phyloP scores from a whole-genome alignment of 2,329 filamentous ascomycete genomes.

The Shiraia bambusicola region DNA sequence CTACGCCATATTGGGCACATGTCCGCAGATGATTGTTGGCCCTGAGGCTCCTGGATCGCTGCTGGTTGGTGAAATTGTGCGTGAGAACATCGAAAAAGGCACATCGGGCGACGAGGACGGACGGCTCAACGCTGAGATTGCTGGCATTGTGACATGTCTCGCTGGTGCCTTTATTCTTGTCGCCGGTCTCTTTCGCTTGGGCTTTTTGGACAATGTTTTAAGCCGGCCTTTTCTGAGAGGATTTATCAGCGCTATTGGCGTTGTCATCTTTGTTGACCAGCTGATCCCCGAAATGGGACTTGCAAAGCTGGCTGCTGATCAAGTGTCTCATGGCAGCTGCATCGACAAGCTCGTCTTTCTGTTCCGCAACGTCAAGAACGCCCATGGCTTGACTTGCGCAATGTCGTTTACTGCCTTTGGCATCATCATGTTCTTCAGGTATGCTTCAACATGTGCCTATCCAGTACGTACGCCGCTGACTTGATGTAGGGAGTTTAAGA shows the following conservation, averaged over 20 bases:
- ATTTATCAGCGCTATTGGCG: slow-evolving; percentile 95
- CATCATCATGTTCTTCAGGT: slow-evolving; percentile 90
- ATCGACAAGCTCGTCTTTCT: slow-evolving; percentile 85
- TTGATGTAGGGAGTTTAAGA: slow-evolving; percentile 70
- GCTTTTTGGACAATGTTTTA: slow-evolving; percentile 91
- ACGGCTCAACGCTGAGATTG: slow-evolving; percentile 75
- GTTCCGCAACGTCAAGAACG: slow-evolving; percentile 62
- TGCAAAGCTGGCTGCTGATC: slow-evolving; percentile 63
- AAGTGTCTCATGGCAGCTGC: slow-evolving; percentile 80
- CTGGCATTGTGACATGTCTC: slow-evolving; percentile 84
- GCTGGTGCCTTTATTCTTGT: slow-evolving; percentile 86
- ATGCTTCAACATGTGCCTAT: slow-evolving; percentile 31
- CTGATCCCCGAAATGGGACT: slow-evolving; percentile 88
- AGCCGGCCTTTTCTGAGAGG: slow-evolving; percentile 89
- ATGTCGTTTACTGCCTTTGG: slow-evolving; percentile 78
- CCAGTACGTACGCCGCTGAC: slow-evolving; percentile 12
- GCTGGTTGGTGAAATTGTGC: slow-evolving; percentile 83
- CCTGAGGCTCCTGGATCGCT: slow-evolving; percentile 93
- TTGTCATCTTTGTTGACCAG: slow-evolving; percentile 95
- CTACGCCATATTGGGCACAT: slow-evolving; percentile 88
- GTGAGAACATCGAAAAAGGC: slow-evolving; percentile 71
- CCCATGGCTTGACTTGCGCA: slow-evolving; percentile 73
- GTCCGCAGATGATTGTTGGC: slow-evolving; percentile 89
- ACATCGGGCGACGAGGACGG: slow-evolving; percentile 66
- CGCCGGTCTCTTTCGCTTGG: slow-evolving; percentile 79